A percentile compares a stretch with the other conserved stretches of the same genome.
Conservation (phyloP, 2,329 filamentous ascomycete species). For the Penicillium sp. region DNA sequence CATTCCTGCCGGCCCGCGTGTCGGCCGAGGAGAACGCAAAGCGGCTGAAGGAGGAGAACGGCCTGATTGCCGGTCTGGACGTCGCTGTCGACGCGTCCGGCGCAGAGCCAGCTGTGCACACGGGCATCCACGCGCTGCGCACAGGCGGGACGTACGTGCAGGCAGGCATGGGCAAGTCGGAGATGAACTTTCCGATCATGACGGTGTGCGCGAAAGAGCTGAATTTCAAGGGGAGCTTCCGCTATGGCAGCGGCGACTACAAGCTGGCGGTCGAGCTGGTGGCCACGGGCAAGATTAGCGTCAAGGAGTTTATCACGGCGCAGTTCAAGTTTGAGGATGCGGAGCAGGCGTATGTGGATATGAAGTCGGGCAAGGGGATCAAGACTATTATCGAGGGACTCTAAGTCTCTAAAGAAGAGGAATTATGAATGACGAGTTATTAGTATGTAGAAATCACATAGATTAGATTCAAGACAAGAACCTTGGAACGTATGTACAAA, state of each 20-base stretch:
- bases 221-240: slow-evolving; percentile 80
- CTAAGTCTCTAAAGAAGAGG: slow-evolving; percentile 13
- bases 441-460: no score
- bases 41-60: slow-evolving; percentile 61
- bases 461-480: no score
- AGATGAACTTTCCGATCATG: slow-evolving; percentile 90
- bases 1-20: slow-evolving; percentile 60
- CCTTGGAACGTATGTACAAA: no score
- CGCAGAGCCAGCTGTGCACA: slow-evolving; percentile 73
- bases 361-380: slow-evolving; percentile 70
- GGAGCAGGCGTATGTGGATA: slow-evolving; percentile 80
- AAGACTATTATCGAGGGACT: slow-evolving; percentile 45
- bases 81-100: slow-evolving; percentile 77
- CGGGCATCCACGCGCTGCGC: slow-evolving; percentile 66
- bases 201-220: slow-evolving; percentile 86
- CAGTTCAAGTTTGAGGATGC: slow-evolving; percentile 77
- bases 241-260: slow-evolving; percentile 86
- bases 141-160: slow-evolving; percentile 75
- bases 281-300: slow-evolving; percentile 63
- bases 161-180: slow-evolving; percentile 82
- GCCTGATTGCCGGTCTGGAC: slow-evolving; percentile 65
- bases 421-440: no score
- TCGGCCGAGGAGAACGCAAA: slow-evolving; percentile 69
- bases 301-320: slow-evolving; percentile 74
- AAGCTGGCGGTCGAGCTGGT: slow-evolving; percentile 76